Conservation (phyloP, 768 basidiomycete species). For the Coprinopsis sp. region DNA sequence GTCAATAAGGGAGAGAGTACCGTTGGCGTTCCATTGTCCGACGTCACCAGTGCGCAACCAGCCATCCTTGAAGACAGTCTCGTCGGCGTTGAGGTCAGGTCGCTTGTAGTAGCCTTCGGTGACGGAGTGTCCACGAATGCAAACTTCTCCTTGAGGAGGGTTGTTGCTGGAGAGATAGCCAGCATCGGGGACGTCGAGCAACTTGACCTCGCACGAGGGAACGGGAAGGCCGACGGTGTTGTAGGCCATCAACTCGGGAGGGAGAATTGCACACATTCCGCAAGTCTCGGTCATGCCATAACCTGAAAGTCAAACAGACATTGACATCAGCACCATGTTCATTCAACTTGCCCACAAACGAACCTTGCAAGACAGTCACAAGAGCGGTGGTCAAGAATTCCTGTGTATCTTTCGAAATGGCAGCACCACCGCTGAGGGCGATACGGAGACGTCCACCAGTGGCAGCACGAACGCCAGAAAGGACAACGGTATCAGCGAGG, state of each 20-base stretch:
- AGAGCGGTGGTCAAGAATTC: constrained; percentile 82
- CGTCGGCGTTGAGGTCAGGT: constrained; percentile 82
- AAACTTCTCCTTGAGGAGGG: constrained; percentile 82
- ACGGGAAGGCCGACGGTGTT: constrained; percentile 81
- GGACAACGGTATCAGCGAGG: constrained; percentile 71
- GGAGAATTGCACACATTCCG: constrained; percentile 85
- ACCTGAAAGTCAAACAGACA: constrained; percentile 39
- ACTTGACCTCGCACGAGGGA: constrained; percentile 85
- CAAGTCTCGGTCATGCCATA: constrained; percentile 95
- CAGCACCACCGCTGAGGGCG: constrained; percentile 81
- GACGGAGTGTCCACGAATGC: constrained; percentile 82
- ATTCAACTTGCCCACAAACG: constrained; percentile 17
- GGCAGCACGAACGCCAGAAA: constrained; percentile 71
- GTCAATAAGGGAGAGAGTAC: constrained; percentile 85
- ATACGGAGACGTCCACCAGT: constrained; percentile 87
- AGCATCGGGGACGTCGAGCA: constrained; percentile 76
- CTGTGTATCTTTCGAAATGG: constrained; percentile 82
- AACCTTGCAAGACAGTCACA: constrained; percentile 84
- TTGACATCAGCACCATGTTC: neutral
- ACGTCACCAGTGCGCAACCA: constrained; percentile 95
- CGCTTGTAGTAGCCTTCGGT: constrained; percentile 90
- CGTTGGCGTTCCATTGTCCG: constrained; percentile 91
- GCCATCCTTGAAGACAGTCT: constrained; percentile 78
- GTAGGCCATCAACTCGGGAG: constrained; percentile 74
- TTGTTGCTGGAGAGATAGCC: constrained; percentile 73